These are phyloP conservation scores for Boletus bicolor DNA, from an alignment of 768 basidiomycete species.

Conservation along the genomic window DNA sequence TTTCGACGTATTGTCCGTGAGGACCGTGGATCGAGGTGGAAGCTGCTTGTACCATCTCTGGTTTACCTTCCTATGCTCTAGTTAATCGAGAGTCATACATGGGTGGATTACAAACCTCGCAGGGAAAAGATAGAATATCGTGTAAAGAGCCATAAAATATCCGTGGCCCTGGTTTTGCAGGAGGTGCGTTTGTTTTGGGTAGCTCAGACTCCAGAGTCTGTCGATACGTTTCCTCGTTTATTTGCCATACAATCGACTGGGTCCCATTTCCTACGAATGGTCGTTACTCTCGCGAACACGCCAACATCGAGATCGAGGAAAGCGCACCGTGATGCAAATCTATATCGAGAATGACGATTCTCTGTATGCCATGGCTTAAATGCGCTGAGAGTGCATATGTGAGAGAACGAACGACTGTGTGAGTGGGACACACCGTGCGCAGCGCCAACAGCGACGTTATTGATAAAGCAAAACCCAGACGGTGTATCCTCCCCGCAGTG, in stretches of 20 bases:
- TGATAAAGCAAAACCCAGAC: slow-evolving; percentile 92
- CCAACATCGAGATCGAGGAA: neutral
- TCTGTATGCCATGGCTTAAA: slow-evolving; percentile 69
- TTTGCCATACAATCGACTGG: slow-evolving; percentile 86
- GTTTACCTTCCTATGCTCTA: slow-evolving; percentile 68
- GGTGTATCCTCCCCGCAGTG: slow-evolving; percentile 91
- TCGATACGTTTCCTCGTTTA: slow-evolving; percentile 84
- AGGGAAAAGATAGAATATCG: slow-evolving; percentile 88
- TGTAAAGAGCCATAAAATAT: slow-evolving; percentile 93
- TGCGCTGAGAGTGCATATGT: slow-evolving; percentile 56
- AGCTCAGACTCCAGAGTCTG: slow-evolving; percentile 55
- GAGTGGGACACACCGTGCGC: slow-evolving; percentile 66
- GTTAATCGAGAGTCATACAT: neutral
- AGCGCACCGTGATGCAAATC: slow-evolving; percentile 37
- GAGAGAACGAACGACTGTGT: neutral
- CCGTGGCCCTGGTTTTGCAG: slow-evolving; percentile 45
- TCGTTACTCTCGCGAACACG: neutral
- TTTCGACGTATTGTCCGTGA: slow-evolving; percentile 30
- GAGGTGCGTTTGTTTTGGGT: slow-evolving; percentile 23
- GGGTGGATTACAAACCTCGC: slow-evolving; percentile 55
- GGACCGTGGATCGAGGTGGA: slow-evolving; percentile 39
- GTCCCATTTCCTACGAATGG: slow-evolving; percentile 78
- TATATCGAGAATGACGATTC: slow-evolving; percentile 86
- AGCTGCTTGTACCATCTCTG: slow-evolving; percentile 77
- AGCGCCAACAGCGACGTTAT: slow-evolving; percentile 87